Percentiles rank a stretch among this genome's conserved stretches.
Evolutionary conservation across 2,329 filamentous ascomycete genomes (phyloP).

Genomic region (Botryotinia narcissicola): DNA sequence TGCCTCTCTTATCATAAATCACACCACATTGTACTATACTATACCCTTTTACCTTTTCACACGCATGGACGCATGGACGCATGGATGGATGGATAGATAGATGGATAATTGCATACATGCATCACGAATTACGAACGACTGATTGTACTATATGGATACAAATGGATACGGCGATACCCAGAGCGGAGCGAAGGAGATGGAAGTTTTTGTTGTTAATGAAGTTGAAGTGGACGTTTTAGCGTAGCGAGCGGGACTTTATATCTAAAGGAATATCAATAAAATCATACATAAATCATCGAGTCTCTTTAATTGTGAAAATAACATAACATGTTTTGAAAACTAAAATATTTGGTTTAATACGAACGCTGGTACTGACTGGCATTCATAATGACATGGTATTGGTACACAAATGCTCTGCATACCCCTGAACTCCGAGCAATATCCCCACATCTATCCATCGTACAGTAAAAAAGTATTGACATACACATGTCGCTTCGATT

Average conservation of each 20-base stretch:
- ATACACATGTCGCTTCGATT: neutral
- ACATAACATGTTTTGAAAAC: neutral
- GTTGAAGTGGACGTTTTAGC: neutral
- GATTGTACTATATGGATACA: neutral
- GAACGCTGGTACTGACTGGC: neutral
- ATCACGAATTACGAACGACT: neutral
- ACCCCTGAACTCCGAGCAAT: neutral
- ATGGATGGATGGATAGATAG: neutral
- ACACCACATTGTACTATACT: neutral
- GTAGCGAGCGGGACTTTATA: neutral
- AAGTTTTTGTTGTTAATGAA: neutral
- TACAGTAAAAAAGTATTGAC: neutral
- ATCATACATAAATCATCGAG: constrained; percentile 11
- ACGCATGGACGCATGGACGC: too few species aligned
- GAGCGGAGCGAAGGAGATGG: neutral
- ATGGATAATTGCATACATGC: neutral
- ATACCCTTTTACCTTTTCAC: neutral
- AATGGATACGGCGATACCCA: neutral
- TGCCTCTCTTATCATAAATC: neutral
- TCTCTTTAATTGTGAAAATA: neutral
- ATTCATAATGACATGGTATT: neutral
- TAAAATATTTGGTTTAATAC: neutral
- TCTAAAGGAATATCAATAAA: neutral
- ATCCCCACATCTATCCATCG: neutral
- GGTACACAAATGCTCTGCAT: neutral